A percentile compares a stretch with the other conserved stretches of the same genome.
Evolutionary conservation across 1,284 basidiomycete genomes (phyloP).

Genomic region (Pisolithus thermaeus): DNA sequence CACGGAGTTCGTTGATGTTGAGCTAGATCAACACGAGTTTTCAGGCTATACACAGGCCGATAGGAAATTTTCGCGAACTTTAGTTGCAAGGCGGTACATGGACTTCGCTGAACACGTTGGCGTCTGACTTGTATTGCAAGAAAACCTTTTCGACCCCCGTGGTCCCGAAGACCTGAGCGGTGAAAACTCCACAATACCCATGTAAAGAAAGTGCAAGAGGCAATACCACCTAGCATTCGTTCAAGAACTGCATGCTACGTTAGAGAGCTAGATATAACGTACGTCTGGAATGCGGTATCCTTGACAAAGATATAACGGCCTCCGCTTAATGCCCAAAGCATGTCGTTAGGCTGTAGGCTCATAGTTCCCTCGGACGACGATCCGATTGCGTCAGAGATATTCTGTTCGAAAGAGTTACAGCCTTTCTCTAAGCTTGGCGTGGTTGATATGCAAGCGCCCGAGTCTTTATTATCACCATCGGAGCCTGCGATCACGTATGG

Average conservation of each 20-base stretch:
- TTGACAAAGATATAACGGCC: conserved; percentile 12
- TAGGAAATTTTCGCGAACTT: not conserved
- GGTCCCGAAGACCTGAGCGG: conserved; percentile 2
- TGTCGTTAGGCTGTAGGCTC: too few species aligned
- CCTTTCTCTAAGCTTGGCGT: too few species aligned
- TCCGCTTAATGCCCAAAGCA: not conserved
- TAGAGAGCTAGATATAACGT: not conserved
- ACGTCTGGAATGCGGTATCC: conserved; percentile 10
- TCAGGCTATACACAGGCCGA: not conserved
- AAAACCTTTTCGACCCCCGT: not conserved
- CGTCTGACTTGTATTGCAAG: not conserved
- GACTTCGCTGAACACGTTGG: conserved; percentile 8
- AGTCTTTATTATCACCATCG: too few species aligned
- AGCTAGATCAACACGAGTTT: too few species aligned
- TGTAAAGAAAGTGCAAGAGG: conserved; percentile 9
- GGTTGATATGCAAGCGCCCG: too few species aligned
- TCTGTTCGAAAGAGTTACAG: too few species aligned
- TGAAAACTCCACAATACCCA: not conserved
- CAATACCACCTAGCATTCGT: conserved; percentile 5
- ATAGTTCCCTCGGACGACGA: too few species aligned
- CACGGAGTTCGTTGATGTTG: too few species aligned
- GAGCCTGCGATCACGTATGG: too few species aligned
- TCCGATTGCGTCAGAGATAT: too few species aligned
- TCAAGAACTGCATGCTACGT: not conserved
- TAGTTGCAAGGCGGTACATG: conserved; percentile 9